These are phyloP conservation scores for Aristolochia fimbriata DNA, from an alignment of 164 flowering plant species.

Conservation along the genomic window DNA sequence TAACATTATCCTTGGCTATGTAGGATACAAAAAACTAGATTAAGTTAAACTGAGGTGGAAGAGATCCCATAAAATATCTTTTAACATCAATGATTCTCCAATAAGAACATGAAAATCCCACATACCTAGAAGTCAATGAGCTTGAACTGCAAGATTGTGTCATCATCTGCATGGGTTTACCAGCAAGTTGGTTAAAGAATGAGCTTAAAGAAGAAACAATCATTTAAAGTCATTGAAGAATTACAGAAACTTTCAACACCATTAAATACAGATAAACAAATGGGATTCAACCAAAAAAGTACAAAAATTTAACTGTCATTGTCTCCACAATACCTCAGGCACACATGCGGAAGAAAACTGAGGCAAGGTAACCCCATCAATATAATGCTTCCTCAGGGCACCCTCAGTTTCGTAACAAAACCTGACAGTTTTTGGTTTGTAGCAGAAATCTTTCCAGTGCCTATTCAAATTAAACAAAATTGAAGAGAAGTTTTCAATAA, in stretches of 20 bases:
- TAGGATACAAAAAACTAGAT: background rate
- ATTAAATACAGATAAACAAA: background rate
- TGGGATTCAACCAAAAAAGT: background rate
- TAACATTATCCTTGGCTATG: too few relatives aligned
- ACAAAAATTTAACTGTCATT: background rate
- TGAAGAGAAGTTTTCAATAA: too few relatives aligned
- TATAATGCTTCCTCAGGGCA: constrained; percentile 20
- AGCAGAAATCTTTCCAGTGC: constrained; percentile 63
- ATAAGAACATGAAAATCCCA: background rate
- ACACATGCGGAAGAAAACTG: constrained; percentile 74
- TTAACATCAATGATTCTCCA: background rate
- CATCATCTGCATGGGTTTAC: constrained; percentile 21
- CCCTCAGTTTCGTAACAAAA: constrained; percentile 34
- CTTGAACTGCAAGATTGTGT: constrained; percentile 4
- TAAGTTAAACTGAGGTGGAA: background rate
- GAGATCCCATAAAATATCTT: background rate
- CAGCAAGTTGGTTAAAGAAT: background rate
- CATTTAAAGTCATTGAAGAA: too few relatives aligned
- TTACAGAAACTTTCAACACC: background rate
- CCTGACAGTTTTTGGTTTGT: constrained; percentile 40
- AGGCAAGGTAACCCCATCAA: constrained; percentile 32
- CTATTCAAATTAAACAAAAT: constrained; percentile 19
- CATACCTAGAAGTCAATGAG: constrained; percentile 29
- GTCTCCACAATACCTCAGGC: constrained; percentile 38
- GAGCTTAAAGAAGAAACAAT: too few relatives aligned